phyloP scores from a whole-genome alignment of 176 grass and related monocot genomes.

The Triticum monococcum region DNA sequence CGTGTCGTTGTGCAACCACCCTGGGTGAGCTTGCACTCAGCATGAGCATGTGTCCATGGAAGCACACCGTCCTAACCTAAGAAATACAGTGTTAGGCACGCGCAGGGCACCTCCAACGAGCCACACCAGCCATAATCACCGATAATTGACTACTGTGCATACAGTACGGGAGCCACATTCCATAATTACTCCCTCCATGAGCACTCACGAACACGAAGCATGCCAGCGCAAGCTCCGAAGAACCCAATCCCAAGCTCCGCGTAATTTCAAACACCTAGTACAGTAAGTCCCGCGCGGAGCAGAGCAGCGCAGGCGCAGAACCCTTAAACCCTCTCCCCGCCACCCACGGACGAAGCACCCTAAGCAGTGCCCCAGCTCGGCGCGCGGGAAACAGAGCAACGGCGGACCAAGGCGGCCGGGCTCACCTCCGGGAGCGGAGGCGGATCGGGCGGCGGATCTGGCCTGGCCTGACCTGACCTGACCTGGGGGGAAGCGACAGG shows the following conservation, averaged over 20 bases:
- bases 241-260: background rate
- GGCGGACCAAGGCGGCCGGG: background rate
- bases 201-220: background rate
- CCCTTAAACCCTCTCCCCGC: constrained; percentile 37
- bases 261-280: background rate
- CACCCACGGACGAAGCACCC: background rate
- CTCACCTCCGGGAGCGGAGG: constrained; percentile 25
- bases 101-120: background rate
- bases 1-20: no score
- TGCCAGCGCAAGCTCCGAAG: background rate
- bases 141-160: background rate
- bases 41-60: background rate
- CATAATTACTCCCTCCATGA: background rate
- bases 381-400: background rate
- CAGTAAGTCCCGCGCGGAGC: background rate
- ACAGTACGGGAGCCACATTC: background rate
- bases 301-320: background rate
- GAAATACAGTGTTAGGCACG: background rate
- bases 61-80: background rate
- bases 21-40: background rate
- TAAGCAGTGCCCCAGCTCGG: background rate
- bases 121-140: no score
- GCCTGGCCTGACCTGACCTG: no score
- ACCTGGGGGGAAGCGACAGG: constrained; percentile 10
- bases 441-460: constrained; percentile 35